Evolutionary conservation across 2,329 filamentous ascomycete genomes (phyloP), one percentile per base, ranked within the genome.

Genomic region (Coniochaeta hoffmannii): DNA sequence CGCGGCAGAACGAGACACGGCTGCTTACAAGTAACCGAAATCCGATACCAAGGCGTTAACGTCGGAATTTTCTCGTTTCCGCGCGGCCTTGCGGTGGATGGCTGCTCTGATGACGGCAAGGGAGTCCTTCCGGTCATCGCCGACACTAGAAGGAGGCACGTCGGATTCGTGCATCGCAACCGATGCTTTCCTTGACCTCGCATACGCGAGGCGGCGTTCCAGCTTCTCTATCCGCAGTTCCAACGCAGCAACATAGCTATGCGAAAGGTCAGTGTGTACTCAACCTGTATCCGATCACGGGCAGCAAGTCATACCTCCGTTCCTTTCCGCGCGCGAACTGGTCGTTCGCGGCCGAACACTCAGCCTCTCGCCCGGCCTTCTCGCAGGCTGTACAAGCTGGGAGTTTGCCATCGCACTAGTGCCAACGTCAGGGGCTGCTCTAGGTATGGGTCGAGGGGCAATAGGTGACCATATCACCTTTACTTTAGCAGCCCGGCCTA

Each of bases 261-360:
- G 14, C 26, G 32, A 41, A 53, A 2, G 5, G 60, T 55, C 30
- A 19, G 50, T 26, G 15, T n/a, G 15, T 17, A 35, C 46, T 50
- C 24, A 19, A 59, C 53, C 31, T 15, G 17, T 28, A 35, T 7
- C 11, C 15, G 19, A 52, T 17, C 6, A 17, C 31, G 22, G 10
- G 28, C 28, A 41, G 28, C 22, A 54, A 7, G 31, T 63, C 72
- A 56, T 62, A 85, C 85, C 92, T 97, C 65, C 93, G 81, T 68
- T 97, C 94, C 71, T 97, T 97, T 58, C 94, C 94, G 59, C 91
- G 82, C 0, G 93, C 92, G 71, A 97, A 97, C 69, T 97, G 91
- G 67, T 97, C 93, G 65, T 95, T 97, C 8, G 91, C 92, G 55
- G 91, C 91, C 7, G 91, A 96, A 69, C 94, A 99, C 68, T 95